Base-by-base conservation (phyloP, 1,284 basidiomycete genomes). In the Sanguinoderma infundibulare region DNA sequence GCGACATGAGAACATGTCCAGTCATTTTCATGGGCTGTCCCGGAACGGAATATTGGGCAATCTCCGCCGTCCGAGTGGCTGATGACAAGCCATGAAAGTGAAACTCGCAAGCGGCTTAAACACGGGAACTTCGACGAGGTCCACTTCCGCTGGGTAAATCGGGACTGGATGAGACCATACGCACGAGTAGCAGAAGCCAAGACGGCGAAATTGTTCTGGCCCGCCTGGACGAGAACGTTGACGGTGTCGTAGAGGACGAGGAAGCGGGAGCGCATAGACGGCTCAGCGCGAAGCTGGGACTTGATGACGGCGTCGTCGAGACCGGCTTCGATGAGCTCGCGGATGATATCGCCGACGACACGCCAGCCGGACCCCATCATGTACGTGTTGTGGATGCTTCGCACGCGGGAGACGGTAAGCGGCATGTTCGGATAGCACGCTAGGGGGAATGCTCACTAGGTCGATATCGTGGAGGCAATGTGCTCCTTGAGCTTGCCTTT, bases 301-400 rank as follows among this genome's bases (percentile, higher is more conserved):
- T 83, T 83, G 59, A 86, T 75, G 32, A 77, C 79, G n/a, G 74
- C 69, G 57, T 90, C 86, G 12, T 77, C 74, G 20, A 90, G 67
- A 20, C 87, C 87, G 3, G 79, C 76, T 15, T 80, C 74, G 22
- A 81, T 76, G 50, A 92, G 74, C 30, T 82, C 77, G 47, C 78
- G 78, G 47, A 92, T 74, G 34, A 77, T 79, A 57, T 87, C 80
- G 17, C 81, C 75, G 17, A 90, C 83, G 55, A 92, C 78, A 63
- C 81, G 87, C 91, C 91, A 93, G 3, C 84, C 87, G 12, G 90
- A 86, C 24, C 90, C 87, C 51, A 92, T 79, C 83, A 89, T 85
- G 73, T 91, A 91, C 5, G 85, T 74, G 71, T 93, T 93, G 73
- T 93, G 91, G 55, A 92, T 81, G 72, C 90, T 92, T 8, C 20